These are phyloP conservation scores for Massarina eburnea DNA, from an alignment of 2,329 filamentous ascomycete genomes.

Conservation along the genomic window DNA sequence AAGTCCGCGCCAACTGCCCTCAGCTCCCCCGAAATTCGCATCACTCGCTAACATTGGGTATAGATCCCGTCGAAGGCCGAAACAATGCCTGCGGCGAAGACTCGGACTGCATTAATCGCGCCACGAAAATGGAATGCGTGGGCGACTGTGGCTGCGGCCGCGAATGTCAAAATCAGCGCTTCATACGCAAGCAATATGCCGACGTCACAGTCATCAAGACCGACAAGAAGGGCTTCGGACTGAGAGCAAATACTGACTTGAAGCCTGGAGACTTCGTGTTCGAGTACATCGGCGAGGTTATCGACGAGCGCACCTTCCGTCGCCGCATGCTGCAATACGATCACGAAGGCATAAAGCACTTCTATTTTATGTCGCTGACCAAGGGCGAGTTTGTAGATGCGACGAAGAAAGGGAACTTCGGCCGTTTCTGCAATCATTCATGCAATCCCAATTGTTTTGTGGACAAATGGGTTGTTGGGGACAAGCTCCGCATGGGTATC, in stretches of 20 bases:
- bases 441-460: constrained; percentile 99
- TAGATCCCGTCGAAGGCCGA: constrained; percentile 53
- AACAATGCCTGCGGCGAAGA: constrained; percentile 94
- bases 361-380: constrained; percentile 99
- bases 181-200: constrained; percentile 87
- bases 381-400: constrained; percentile 97
- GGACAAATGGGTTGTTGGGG: constrained; percentile 98
- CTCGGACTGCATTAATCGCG: constrained; percentile 97
- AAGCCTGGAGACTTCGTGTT: constrained; percentile 89
- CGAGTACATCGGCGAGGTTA: constrained; percentile 98
- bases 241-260: constrained; percentile 78
- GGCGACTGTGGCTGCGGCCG: constrained; percentile 84
- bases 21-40: constrained; percentile 5
- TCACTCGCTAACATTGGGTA: constrained; percentile 34
- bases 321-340: constrained; percentile 92
- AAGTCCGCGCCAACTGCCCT: constrained; percentile 48
- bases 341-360: constrained; percentile 95
- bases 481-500: constrained; percentile 98
- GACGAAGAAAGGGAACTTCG: constrained; percentile 93
- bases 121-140: constrained; percentile 95
- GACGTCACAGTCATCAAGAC: constrained; percentile 94
- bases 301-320: constrained; percentile 87
- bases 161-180: constrained; percentile 91
- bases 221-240: constrained; percentile 94
- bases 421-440: constrained; percentile 97